Evolutionary conservation across 345 rosid species (phyloP).

Genomic region (Rhizophora apiculata): DNA sequence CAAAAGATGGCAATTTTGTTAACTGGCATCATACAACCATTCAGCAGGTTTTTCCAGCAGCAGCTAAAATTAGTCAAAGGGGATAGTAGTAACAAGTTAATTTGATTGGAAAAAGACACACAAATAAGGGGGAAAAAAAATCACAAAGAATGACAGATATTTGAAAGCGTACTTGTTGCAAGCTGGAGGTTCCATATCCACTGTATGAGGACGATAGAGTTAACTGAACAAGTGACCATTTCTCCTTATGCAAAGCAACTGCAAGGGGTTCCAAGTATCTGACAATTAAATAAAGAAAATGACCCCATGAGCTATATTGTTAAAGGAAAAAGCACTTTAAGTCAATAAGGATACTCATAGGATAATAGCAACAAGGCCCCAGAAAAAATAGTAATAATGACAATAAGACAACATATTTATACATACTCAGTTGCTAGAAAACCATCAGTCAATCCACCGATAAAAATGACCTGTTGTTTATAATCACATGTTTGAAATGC

Average conservation of each 20-base stretch:
- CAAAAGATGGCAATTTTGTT: background rate
- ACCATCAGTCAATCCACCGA: slow-evolving; percentile 92
- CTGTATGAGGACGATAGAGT: slow-evolving; percentile 82
- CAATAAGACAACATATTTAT: slow-evolving; percentile 1
- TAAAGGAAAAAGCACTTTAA: background rate
- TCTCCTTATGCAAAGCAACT: slow-evolving; percentile 83
- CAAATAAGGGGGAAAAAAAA: background rate
- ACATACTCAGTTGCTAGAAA: slow-evolving; percentile 89
- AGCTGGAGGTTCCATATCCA: slow-evolving; percentile 91
- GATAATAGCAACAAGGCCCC: too few species aligned
- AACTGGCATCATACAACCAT: background rate
- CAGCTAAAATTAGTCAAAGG: background rate
- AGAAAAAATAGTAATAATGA: too few species aligned
- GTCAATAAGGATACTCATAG: too few species aligned
- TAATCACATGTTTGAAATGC: slow-evolving; percentile 92
- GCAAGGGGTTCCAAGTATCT: slow-evolving; percentile 98
- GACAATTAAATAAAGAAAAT: slow-evolving; percentile 21
- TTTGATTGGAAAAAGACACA: too few species aligned
- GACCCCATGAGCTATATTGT: background rate
- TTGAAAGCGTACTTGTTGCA: slow-evolving; percentile 62
- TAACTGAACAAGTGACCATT: slow-evolving; percentile 93
- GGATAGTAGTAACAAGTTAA: background rate
- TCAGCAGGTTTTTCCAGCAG: background rate
- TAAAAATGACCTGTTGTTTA: slow-evolving; percentile 81
- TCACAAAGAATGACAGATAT: slow-evolving; percentile 1